Percentiles rank a stretch among this genome's conserved stretches.
These are phyloP conservation scores for Taxillus chinensis DNA, from an alignment of 164 flowering plant genomes.

Conservation along the genomic window DNA sequence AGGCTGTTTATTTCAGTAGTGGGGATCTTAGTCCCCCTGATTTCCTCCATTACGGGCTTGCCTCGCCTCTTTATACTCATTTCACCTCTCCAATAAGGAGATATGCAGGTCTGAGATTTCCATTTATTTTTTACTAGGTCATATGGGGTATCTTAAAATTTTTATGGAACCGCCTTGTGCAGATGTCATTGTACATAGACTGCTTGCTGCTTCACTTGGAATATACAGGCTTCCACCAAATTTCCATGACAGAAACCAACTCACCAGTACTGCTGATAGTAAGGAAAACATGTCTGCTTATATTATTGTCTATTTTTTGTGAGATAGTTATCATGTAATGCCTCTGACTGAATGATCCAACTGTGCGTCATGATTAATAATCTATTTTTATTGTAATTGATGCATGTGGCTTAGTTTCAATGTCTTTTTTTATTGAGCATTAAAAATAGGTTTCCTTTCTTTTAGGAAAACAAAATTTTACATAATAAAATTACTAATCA, in stretches of 20 bases:
- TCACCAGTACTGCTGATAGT: slow-evolving; percentile 88
- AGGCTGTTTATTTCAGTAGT: slow-evolving; percentile 99
- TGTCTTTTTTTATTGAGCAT: no score
- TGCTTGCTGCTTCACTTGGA: slow-evolving; percentile 94
- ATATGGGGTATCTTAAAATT: not conserved
- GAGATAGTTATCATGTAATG: no score
- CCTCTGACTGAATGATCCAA: no score
- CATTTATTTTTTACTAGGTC: slow-evolving; percentile 1
- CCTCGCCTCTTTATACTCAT: slow-evolving; percentile 87
- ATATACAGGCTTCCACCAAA: slow-evolving; percentile 69
- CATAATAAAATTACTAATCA: no score
- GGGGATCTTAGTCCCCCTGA: slow-evolving; percentile 95
- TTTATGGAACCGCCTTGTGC: slow-evolving; percentile 14
- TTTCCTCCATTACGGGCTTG: slow-evolving; percentile 90
- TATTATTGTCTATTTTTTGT: no score
- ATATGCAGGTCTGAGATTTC: slow-evolving; percentile 64
- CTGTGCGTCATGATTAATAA: no score
- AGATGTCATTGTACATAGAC: slow-evolving; percentile 95
- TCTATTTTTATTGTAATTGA: no score
- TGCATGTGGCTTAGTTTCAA: no score
- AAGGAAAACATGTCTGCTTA: slow-evolving; percentile 19
- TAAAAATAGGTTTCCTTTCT: no score
- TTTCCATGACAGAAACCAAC: slow-evolving; percentile 79
- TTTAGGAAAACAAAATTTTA: no score
- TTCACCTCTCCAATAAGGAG: slow-evolving; percentile 97